Evolutionary conservation across 176 grass and related monocot genomes (phyloP).

Genomic region (Cymbopogon citratus): DNA sequence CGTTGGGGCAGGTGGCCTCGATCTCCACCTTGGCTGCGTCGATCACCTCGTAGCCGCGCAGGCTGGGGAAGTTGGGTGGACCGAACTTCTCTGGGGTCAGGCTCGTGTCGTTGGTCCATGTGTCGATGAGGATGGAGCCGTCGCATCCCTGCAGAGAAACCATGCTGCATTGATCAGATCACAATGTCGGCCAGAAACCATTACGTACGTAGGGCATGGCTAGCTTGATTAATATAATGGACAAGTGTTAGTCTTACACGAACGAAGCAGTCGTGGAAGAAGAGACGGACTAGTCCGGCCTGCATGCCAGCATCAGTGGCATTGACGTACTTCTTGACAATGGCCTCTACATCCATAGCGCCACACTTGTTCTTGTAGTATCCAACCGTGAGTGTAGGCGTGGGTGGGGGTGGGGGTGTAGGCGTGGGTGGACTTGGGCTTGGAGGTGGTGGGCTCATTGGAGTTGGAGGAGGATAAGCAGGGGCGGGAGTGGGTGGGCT

Average conservation of each 20-base stretch:
- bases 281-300: constrained; percentile 37
- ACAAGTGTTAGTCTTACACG: neutral
- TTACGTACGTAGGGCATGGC: too few relatives aligned
- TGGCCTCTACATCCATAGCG: neutral
- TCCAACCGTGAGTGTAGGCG: neutral
- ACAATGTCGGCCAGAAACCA: too few relatives aligned
- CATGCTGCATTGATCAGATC: neutral
- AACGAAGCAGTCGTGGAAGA: constrained; percentile 59
- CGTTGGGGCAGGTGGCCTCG: constrained; percentile 11
- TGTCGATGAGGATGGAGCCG: constrained; percentile 36
- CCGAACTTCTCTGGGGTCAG: constrained; percentile 14
- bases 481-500: neutral
- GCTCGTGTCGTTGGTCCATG: neutral
- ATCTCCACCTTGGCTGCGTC: neutral
- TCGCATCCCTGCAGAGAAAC: constrained; percentile 33
- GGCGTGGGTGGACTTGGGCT: neutral
- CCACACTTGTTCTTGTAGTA: constrained; percentile 30
- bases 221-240: too few relatives aligned
- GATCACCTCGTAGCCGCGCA: constrained; percentile 26
- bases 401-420: neutral
- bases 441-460: neutral
- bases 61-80: neutral
- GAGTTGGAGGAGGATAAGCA: neutral
- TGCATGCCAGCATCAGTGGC: neutral
- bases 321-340: constrained; percentile 14